A percentile compares a stretch with the other conserved stretches of the same genome.
Conservation (phyloP, 306 rosid species). For the Cucurbita moschata region DNA sequence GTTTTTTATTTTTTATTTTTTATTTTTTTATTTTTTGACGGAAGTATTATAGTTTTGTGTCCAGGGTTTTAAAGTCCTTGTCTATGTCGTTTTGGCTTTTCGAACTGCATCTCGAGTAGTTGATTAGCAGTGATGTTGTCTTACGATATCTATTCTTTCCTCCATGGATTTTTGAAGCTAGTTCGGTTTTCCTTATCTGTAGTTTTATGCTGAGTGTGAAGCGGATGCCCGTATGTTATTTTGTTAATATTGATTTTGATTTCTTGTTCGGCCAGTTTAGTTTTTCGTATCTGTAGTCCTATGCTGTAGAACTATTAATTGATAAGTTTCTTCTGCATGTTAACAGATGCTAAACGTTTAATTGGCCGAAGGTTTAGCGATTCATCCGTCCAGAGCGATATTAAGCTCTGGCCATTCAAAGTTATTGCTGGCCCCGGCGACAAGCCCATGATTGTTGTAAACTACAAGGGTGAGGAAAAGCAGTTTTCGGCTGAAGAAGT, state of each 20-base stretch:
- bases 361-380: constrained; percentile 46
- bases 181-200: too few relatives aligned
- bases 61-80: neutral
- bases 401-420: constrained; percentile 61
- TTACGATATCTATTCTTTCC: too few relatives aligned
- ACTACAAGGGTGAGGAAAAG: constrained; percentile 44
- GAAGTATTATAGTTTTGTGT: neutral
- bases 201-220: neutral
- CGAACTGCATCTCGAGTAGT: neutral
- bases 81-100: neutral
- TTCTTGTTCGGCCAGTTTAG: neutral
- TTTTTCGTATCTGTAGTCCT: too few relatives aligned
- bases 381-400: constrained; percentile 45
- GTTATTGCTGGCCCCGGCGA: constrained; percentile 33
- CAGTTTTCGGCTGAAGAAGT: constrained; percentile 57
- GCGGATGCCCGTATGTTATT: neutral
- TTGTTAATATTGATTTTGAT: neutral
- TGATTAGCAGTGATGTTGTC: neutral
- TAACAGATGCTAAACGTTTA: constrained; percentile 50
- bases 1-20: too few relatives aligned
- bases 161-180: neutral
- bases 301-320: neutral
- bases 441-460: constrained; percentile 53
- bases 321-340: neutral
- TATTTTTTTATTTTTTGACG: neutral